Evolutionary conservation across 2,329 filamentous ascomycete species (phyloP), one percentile per base, ranked within the genome.

Genomic region (Waltergamsia citrina): DNA sequence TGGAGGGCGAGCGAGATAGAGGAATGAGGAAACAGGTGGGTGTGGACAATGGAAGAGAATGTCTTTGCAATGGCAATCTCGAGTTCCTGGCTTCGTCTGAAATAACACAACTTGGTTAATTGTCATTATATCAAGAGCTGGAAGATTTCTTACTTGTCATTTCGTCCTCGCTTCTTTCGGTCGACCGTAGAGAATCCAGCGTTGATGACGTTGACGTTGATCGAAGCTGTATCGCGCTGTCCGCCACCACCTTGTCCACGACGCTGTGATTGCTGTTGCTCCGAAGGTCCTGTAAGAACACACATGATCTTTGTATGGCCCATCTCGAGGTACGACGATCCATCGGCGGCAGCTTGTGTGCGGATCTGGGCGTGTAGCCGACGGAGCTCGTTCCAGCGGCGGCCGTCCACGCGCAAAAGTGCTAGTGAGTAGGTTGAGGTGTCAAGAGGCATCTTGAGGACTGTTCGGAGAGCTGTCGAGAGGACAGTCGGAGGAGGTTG

Each of bases 221-320:
- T 75, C 33, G 78, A 74, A 3, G 62, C 64, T 1, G 55, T 56
- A 11, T 65, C 59, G 8, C 63, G 49, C 60, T 37, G 70, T 58
- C 20, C 60, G 6, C 23, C 30, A 12, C 22, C 25, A 11, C 27
- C 38, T 57, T 45, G 71, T 60, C 32, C 71, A 20, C 46, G 53
- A 2, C 53, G 45, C 34, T 47, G 35, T 19, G 37, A 47, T 40
- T 48, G 45, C 40, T 59, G 59, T 34, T 62, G 60, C 59, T 98
- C 92, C 24, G 74, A 77, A 0, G 92, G 92, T 0, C 92, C 92
- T 2, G 80, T 78, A 31, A 98, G 80, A 17, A 88, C 86, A 60
- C 90, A 95, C 61, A 96, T 85, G 46, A 98, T 81, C 54, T 94
- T 92, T 16, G 92, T 98, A 62, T 96, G 94, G 48, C 92, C 92